Percentiles rank a stretch among this genome's conserved stretches.
These are phyloP conservation scores for Salix koriyanagi DNA, from an alignment of 345 rosid genomes.

Conservation along the genomic window DNA sequence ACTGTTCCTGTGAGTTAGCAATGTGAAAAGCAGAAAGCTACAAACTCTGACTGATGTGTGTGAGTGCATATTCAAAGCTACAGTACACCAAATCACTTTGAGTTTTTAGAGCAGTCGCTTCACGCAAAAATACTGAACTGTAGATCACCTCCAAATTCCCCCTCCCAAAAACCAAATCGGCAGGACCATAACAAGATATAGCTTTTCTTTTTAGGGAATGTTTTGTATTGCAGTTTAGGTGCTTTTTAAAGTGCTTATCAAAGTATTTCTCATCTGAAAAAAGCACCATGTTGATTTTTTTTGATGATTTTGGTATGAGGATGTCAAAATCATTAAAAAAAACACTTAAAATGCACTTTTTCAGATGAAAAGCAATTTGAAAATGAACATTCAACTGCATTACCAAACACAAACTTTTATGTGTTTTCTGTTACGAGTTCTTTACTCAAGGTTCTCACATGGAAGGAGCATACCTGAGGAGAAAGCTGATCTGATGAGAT, in stretches of 20 bases:
- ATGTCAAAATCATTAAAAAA: too few relatives aligned
- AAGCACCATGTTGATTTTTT: too few relatives aligned
- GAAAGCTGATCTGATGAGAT: slow-evolving; percentile 78
- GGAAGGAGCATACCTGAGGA: slow-evolving; percentile 49
- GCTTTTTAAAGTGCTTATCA: too few relatives aligned
- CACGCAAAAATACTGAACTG: background rate
- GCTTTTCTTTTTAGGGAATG: too few relatives aligned
- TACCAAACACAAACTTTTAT: too few relatives aligned
- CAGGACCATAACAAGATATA: background rate
- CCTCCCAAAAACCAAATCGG: too few relatives aligned
- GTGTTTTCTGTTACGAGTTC: background rate
- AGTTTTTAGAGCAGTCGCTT: background rate
- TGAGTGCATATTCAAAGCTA: background rate
- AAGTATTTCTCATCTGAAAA: too few relatives aligned
- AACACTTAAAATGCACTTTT: too few relatives aligned
- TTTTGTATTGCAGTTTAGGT: too few relatives aligned
- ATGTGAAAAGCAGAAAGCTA: background rate
- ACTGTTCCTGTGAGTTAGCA: background rate
- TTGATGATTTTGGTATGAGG: too few relatives aligned
- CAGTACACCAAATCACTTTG: background rate
- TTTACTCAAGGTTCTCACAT: background rate
- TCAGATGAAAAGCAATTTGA: too few relatives aligned
- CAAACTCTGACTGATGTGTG: background rate
- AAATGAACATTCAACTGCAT: too few relatives aligned
- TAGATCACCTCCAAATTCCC: background rate